Evolutionary conservation across 306 rosid genomes (phyloP), one percentile per base, ranked within the genome.

Genomic region (Cyamopsis tetragonoloba): DNA sequence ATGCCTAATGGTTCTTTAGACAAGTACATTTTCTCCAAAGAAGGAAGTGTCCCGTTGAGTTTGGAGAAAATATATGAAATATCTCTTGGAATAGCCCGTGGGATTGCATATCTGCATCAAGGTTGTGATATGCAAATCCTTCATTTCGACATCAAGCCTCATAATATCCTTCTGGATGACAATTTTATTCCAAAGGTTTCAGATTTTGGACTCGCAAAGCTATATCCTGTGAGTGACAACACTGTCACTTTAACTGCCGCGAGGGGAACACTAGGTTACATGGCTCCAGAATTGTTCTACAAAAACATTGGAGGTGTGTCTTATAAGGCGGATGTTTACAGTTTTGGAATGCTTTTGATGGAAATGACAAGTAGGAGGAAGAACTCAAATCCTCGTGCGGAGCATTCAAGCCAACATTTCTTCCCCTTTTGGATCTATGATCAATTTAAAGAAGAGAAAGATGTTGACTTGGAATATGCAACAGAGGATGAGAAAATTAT

Each of bases 311-410:
- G 80, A 11, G 3, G 47, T 1, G 22, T 68, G 5, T 79, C 79
- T 0, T 46, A 79, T 24, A 79, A 73, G 46, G 71, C 73, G 0
- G 83, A 79, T 46, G 79, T 79, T 0, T 79, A 79, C 18, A 79
- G 83, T 14, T 79, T 79, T 56, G 80, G 83, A 14, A 80, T 75
- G 68, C 35, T 80, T 12, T 15, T 80, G 2, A 44, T 80, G 60
- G 81, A 80, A 37, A 76, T 76, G 26, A 60, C 75, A 0, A 3
- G 61, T 10, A 67, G 73, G 17, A 80, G 73, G 47, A 80, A 62
- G 54, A 76, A 49, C 3, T 56, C 39, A n/a, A 55, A 75, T 53
- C 38, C 66, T 10, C 5, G 15, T 6, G 44, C 38, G 14, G 73
- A 79, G 23, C 12, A 75, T 8, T 63, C 77, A 0, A 80, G 74